Evolutionary conservation across 2,329 filamentous ascomycete genomes (phyloP), one percentile per base, ranked within the genome.

Genomic region (Ophiostoma piceae): DNA sequence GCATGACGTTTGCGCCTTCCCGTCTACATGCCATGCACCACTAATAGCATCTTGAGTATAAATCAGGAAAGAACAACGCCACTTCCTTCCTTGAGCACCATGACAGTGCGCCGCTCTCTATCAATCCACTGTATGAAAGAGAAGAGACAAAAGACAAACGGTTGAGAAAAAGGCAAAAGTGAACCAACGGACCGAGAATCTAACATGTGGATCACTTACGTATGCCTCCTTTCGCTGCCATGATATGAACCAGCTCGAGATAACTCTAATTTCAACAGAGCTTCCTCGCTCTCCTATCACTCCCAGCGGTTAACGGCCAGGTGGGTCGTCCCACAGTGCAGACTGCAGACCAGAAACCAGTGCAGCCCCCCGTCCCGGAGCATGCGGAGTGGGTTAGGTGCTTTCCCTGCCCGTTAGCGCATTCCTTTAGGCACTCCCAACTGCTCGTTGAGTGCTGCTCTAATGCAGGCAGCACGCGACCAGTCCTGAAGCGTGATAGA

Each of bases 191-290:
- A 57, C 57, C 32, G 32, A 16, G 39, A 69, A 47, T 35, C 39
- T 14, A 12, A 12, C 51, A 14, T 57, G 68, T 69, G 68, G 68
- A 62, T 35, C 68, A 69, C 68, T 67, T 69, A 69, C 68, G 68
- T 67, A 69, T 69, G 68, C 68, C 62, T 51, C 65, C 26, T 43
- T 29, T 65, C 39, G 41, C 32, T 65, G 19, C 66, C 66, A 29
- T 67, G 43, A 26, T 54, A 19, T 19, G 16, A 47, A 47, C 43
- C 43, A 47, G 6, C 14, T 47, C 16, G 43, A 47, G 14, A 47
- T 35, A 47, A 47, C 43, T 47, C 35, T 43, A 37, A n/a, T 51
- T 57, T 51, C 9, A 26, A 67, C 14, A 57, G n/a, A 22, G n/a
- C n/a, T 51, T 51, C 39, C 39, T 57, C 2, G 51, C 43, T 47